Base-by-base conservation (phyloP, 2,329 filamentous ascomycete species). In the Didymella segeticola region DNA sequence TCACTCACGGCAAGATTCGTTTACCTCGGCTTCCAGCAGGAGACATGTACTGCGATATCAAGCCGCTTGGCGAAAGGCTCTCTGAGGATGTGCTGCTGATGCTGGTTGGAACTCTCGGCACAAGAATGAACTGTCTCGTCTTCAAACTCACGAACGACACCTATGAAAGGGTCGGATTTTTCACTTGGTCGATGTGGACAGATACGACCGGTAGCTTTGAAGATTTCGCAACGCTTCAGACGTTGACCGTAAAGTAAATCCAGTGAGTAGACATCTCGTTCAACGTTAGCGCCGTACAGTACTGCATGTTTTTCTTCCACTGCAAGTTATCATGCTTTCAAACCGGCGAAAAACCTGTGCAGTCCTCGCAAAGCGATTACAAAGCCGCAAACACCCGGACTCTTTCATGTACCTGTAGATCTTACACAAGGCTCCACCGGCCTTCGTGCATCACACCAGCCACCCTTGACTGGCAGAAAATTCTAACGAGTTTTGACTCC, bases 401-500 rank as follows among this genome's bases (percentile, higher is more conserved):
- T 26, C n/a, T 37, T 37, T 26, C 37, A 36, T 14, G 50, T 46
- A 43, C 27, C 49, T 43, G 50, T 43, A 43, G 30, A 53, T 53
- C 50, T 47, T 47, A 47, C 50, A 43, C 23, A 47, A 29, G 12
- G 7, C n/a, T 36, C 49, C 43, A 41, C 36, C 36, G 27, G 15
- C 31, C 31, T 20, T 27, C 19, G 17, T 36, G 23, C 22, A 9
- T 19, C 19, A 4, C 12, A 26, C 50, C 30, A 47, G 50, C 43
- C 43, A 7, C 30, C 43, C 43, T 25, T 43, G 50, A 25, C 30
- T 47, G 50, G 50, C 50, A 53, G 50, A 53, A 53, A 53, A 47
- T 17, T 36, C 30, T 25, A 20, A 14, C 38, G 19, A 25, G 22
- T 36, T 22, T 30, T 23, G 25, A 29, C 47, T 43, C 38, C 47